Evolutionary conservation across 179 eudicot genomes (phyloP), one percentile per base, ranked within the genome.

Genomic region (Silene coronaria): DNA sequence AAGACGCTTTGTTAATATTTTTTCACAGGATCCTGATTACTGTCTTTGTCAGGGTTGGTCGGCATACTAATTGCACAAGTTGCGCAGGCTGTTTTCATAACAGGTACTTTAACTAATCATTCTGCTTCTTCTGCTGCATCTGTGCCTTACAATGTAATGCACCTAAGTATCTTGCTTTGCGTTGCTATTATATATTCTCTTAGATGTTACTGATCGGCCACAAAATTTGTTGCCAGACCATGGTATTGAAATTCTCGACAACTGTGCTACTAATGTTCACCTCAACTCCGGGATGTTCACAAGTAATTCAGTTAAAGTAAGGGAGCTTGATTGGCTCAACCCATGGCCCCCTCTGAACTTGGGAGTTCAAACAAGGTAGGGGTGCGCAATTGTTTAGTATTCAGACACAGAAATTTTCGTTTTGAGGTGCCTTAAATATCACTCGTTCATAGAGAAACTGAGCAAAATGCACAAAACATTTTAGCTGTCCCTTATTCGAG

Each of bases 281-380:
- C 79, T 85, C 70, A 95, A 95, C 86, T 84, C 87, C 51, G 85
- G 77, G 74, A 36, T 81, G 22, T 82, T 88, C 67, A 77, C 79
- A 63, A 71, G 78, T 64, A 78, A 85, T 69, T 85, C 90, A 68
- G 87, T 89, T 77, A 84, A 81, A 84, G 97, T 93, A 55, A 91
- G 93, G 34, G 97, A 95, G 89, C 97, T 95, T 83, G 91, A 95
- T 81, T 95, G 99, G 99, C 83, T 70, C 73, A 80, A 78, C 55
- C 79, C 90, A 59, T 93, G 96, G 97, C 99, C 97, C 26, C 93
- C 99, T 67, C 76, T 76, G 55, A 79, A 71, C 32, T 70, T 75
- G 72, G 76, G 78, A 62, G 72, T 85, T 73, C 63, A 19, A n/a
- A 46, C 65, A 80, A 88, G 95, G 97, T 91, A 83, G 80, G 46